Percentiles rank a stretch among this genome's conserved stretches.
Evolutionary conservation across 2,329 filamentous ascomycete genomes (phyloP).

Genomic region (Botrytis porri): DNA sequence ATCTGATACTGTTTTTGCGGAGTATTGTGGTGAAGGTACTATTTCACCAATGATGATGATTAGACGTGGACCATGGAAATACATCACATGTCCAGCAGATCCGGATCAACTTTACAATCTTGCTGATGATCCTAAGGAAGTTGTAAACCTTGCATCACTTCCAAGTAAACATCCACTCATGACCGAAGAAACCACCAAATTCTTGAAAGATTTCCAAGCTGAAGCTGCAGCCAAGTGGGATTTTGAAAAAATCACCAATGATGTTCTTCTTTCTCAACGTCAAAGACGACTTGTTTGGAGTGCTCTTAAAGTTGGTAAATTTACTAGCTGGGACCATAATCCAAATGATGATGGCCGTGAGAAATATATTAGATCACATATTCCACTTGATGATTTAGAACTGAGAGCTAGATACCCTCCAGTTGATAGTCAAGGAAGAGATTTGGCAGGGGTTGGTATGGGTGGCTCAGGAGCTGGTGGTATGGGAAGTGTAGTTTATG

Average conservation of each 20-base stretch:
- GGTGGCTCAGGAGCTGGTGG: conserved; percentile 22
- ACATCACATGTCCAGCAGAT: conserved; percentile 80
- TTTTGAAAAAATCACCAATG: conserved; percentile 70
- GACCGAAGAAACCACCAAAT: conserved; percentile 35
- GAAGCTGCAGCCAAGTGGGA: conserved; percentile 80
- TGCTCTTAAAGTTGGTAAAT: conserved; percentile 71
- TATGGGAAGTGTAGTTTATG: conserved; percentile 23
- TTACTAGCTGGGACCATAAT: conserved; percentile 83
- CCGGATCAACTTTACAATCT: conserved; percentile 84
- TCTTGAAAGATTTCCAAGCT: conserved; percentile 63
- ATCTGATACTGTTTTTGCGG: conserved; percentile 85
- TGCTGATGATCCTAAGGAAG: conserved; percentile 52
- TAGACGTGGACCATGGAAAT: conserved; percentile 84
- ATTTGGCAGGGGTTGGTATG: conserved; percentile 21
- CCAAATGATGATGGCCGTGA: conserved; percentile 66
- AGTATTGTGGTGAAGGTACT: conserved; percentile 93
- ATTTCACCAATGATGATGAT: conserved; percentile 93
- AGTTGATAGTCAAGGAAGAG: conserved; percentile 47
- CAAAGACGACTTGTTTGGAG: conserved; percentile 75
- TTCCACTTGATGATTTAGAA: conserved; percentile 78
- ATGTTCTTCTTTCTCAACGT: conserved; percentile 75
- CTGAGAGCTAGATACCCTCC: conserved; percentile 69
- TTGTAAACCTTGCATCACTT: conserved; percentile 42
- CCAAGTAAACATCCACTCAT: conserved; percentile 38
- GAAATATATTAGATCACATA: conserved; percentile 82